These are phyloP conservation scores for Fusarium dlaminii DNA, from an alignment of 2,329 filamentous ascomycete species.

Conservation along the genomic window DNA sequence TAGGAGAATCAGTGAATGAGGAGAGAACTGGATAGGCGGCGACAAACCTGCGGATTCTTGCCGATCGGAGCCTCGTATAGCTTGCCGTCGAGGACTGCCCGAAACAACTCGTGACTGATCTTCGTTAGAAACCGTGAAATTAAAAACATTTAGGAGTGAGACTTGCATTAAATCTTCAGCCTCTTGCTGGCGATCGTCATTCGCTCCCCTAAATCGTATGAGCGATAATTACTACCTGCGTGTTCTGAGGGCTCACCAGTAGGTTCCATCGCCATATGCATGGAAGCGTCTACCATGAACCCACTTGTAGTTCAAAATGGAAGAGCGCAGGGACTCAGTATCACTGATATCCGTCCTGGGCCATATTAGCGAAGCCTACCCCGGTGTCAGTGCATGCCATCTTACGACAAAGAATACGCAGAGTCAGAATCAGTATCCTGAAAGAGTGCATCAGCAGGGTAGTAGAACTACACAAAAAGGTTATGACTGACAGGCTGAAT, in stretches of 20 bases:
- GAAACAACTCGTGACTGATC: conserved; percentile 16
- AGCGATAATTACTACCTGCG: no score
- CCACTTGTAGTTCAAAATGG: conserved; percentile 28
- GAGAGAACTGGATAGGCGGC: fast-evolving
- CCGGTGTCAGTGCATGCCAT: neutral
- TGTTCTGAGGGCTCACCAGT: neutral
- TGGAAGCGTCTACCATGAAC: conserved; percentile 20
- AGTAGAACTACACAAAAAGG: neutral
- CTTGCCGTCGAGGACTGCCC: conserved; percentile 11
- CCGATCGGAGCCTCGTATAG: conserved; percentile 22
- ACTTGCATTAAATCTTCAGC: conserved; percentile 28
- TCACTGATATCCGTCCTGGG: conserved; percentile 8
- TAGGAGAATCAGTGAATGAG: fast-evolving
- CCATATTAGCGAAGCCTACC: neutral
- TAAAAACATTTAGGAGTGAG: fast-evolving
- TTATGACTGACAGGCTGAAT: conserved; percentile 3
- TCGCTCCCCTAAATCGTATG: conserved; percentile 8
- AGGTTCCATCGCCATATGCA: conserved; percentile 20
- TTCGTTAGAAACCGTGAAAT: neutral
- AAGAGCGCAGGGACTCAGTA: conserved; percentile 17
- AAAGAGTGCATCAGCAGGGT: neutral
- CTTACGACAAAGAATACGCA: conserved; percentile 17
- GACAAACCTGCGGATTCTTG: conserved; percentile 1
- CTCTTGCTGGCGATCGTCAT: conserved; percentile 27
- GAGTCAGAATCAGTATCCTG: conserved; percentile 24